Percentiles rank a stretch among this genome's conserved stretches.
Conservation (phyloP, 805 yeast genomes). For the Candida arabinofermentans region DNA sequence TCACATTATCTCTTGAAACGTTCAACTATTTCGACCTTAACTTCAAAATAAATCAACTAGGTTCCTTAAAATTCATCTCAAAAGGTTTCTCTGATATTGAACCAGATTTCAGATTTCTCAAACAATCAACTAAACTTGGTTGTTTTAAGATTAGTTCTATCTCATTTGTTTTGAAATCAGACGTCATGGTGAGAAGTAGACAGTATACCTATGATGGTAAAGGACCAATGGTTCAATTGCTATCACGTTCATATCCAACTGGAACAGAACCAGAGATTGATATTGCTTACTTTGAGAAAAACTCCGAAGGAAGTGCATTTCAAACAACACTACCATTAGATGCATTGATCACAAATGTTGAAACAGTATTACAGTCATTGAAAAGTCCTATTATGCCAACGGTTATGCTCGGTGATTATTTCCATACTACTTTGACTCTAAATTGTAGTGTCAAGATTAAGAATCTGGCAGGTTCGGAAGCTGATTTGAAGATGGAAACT, state of each 20-base stretch:
- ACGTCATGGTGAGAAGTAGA: constrained; percentile 7
- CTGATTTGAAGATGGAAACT: neutral
- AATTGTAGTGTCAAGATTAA: neutral
- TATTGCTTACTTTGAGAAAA: constrained; percentile 9
- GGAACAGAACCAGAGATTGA: constrained; percentile 14
- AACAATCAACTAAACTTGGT: constrained; percentile 14
- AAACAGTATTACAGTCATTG: constrained; percentile 4
- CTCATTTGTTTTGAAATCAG: constrained; percentile 5
- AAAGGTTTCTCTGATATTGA: constrained; percentile 1
- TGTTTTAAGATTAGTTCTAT: constrained; percentile 7
- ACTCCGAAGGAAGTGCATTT: no score
- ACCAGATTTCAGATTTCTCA: constrained; percentile 8
- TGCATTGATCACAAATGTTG: constrained; percentile 7
- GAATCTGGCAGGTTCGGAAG: neutral
- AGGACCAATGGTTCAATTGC: neutral
- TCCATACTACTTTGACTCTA: constrained; percentile 4
- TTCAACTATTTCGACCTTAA: neutral
- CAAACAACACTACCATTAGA: constrained; percentile 7
- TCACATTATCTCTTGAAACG: neutral
- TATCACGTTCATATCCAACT: neutral
- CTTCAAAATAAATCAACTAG: constrained; percentile 4
- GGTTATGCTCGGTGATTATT: constrained; percentile 9
- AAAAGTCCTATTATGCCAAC: constrained; percentile 15
- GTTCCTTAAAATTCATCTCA: neutral
- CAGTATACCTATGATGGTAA: constrained; percentile 4